These are phyloP conservation scores for Lachnellula willkommii DNA, from an alignment of 2,329 filamentous ascomycete genomes.

Conservation along the genomic window DNA sequence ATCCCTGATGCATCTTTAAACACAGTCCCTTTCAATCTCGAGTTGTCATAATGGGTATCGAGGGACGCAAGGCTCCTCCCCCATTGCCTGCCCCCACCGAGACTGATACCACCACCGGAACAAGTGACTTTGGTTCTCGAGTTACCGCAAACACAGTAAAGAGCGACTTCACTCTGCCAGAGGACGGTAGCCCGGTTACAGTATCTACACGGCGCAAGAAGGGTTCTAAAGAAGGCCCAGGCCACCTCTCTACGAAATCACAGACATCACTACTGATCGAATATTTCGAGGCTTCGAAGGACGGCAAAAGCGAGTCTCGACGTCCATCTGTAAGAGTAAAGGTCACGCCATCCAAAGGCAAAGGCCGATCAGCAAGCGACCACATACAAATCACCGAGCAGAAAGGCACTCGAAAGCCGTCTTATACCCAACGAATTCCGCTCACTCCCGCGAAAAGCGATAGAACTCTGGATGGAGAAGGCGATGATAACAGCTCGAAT, in stretches of 20 bases:
- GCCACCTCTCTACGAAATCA: slow-evolving; percentile 50
- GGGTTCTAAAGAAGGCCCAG: slow-evolving; percentile 44
- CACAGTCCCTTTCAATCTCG: slow-evolving; percentile 13
- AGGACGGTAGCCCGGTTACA: slow-evolving; percentile 86
- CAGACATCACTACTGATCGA: slow-evolving; percentile 71
- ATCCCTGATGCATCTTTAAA: slow-evolving; percentile 23
- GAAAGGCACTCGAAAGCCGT: slow-evolving; percentile 66
- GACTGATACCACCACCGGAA: slow-evolving; percentile 55
- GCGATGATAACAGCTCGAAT: slow-evolving; percentile 59
- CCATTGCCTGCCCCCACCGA: slow-evolving; percentile 77
- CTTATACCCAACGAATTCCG: slow-evolving; percentile 62
- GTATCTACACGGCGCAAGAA: slow-evolving; percentile 73
- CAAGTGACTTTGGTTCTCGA: slow-evolving; percentile 57
- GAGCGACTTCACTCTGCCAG: slow-evolving; percentile 71
- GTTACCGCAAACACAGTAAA: slow-evolving; percentile 62
- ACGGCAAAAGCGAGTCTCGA: slow-evolving; percentile 46
- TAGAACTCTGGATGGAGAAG: slow-evolving; percentile 44
- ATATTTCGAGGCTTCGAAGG: slow-evolving; percentile 66
- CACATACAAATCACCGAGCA: slow-evolving; percentile 84
- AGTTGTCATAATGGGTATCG: slow-evolving; percentile 31
- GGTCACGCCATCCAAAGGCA: slow-evolving; percentile 56
- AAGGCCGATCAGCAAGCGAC: slow-evolving; percentile 50
- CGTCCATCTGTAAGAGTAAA: slow-evolving; percentile 67
- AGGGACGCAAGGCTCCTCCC: slow-evolving; percentile 42
- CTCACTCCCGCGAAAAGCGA: slow-evolving; percentile 42